These are phyloP conservation scores for Mycena alexandri DNA, from an alignment of 768 basidiomycete genomes.

Conservation along the genomic window DNA sequence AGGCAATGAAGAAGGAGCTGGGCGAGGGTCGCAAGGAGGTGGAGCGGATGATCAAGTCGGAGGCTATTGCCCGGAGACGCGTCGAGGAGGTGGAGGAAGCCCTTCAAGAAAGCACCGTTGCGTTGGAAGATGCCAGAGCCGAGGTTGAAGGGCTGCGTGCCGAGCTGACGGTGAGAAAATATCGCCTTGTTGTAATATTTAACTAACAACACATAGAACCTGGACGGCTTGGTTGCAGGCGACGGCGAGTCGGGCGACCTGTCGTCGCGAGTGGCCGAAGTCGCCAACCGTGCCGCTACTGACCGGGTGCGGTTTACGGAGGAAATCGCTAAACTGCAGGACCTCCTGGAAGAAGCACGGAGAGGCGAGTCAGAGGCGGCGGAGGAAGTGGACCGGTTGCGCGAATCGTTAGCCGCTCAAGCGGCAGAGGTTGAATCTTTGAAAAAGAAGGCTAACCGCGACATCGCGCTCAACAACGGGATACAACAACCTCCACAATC, in stretches of 20 bases:
- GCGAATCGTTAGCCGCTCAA: constrained; percentile 49
- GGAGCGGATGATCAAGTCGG: constrained; percentile 72
- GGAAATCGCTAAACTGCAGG: constrained; percentile 69
- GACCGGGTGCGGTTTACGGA: constrained; percentile 66
- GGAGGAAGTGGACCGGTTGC: constrained; percentile 43
- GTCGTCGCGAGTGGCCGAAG: constrained; percentile 61
- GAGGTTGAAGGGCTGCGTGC: constrained; percentile 86
- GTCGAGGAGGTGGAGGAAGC: constrained; percentile 93
- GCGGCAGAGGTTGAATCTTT: constrained; percentile 66
- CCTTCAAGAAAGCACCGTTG: constrained; percentile 85
- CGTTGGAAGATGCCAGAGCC: constrained; percentile 89
- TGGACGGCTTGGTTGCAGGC: constrained; percentile 68
- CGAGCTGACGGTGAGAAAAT: constrained; percentile 76
- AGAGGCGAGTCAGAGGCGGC: constrained; percentile 40
- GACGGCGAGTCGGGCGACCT: constrained; percentile 54
- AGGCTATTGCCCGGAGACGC: constrained; percentile 70
- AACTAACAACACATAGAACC: constrained; percentile 59
- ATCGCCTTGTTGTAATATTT: constrained; percentile 7
- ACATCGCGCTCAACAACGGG: constrained; percentile 62
- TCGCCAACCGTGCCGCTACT: constrained; percentile 60
- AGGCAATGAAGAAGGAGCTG: constrained; percentile 78
- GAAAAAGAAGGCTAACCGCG: constrained; percentile 73
- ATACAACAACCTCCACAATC: constrained; percentile 47
- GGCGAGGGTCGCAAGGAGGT: constrained; percentile 73
- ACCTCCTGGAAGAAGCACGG: constrained; percentile 57